phyloP scores from a whole-genome alignment of 768 basidiomycete genomes.

The Dacryopinax spathularia region DNA sequence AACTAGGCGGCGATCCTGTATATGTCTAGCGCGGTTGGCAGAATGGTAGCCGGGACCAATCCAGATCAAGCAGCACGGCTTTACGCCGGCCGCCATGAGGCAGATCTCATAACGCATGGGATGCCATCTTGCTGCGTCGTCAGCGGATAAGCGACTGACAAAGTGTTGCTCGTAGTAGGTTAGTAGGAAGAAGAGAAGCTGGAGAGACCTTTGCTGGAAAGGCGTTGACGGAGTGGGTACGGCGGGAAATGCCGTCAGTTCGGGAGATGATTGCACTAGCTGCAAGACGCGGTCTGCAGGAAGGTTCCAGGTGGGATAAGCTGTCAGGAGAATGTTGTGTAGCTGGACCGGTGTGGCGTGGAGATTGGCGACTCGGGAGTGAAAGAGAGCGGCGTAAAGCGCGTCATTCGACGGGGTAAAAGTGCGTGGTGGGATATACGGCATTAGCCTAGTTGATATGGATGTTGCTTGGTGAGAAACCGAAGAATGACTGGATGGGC shows the following conservation, averaged over 20 bases:
- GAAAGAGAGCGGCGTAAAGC: neutral
- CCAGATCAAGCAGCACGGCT: neutral
- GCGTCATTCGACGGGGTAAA: slow-evolving; percentile 3
- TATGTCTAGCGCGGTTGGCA: neutral
- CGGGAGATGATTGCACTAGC: neutral
- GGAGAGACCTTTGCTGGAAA: neutral
- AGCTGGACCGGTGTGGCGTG: neutral
- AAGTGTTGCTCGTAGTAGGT: neutral
- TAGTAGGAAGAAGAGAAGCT: neutral
- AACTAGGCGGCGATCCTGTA: neutral
- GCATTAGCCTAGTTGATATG: neutral
- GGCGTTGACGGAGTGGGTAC: neutral
- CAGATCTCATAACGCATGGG: slow-evolving; percentile 1
- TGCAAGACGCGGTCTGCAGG: slow-evolving; percentile 4
- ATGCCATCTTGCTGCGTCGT: slow-evolving; percentile 1
- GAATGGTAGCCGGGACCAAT: neutral
- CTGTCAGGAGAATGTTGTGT: neutral
- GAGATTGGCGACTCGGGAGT: neutral
- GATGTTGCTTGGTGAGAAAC: neutral
- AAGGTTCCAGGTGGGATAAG: neutral
- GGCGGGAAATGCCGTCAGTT: neutral
- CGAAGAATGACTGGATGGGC: neutral
- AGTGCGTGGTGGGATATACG: neutral
- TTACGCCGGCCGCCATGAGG: neutral
- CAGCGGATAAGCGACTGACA: neutral